Conservation (phyloP, 768 basidiomycete genomes). For the Lactarius sp. region DNA sequence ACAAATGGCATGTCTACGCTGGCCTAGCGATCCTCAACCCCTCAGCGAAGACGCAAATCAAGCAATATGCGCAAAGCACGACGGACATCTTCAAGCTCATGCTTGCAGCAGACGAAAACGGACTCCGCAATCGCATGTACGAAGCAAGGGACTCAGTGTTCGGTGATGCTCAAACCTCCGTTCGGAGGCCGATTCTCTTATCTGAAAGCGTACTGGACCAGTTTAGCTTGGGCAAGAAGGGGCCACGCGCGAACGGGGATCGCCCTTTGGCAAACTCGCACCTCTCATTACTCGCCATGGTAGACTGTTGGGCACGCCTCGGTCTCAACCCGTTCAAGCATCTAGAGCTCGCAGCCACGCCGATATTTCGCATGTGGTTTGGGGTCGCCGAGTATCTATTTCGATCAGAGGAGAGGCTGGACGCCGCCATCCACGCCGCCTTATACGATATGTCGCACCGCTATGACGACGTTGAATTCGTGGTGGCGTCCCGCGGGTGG, state of each 20-base stretch:
- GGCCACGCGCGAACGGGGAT: conserved; percentile 15
- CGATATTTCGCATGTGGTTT: conserved; percentile 93
- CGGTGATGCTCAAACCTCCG: conserved; percentile 35
- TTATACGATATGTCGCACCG: conserved; percentile 74
- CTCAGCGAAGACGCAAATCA: conserved; percentile 78
- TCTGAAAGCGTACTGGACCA: conserved; percentile 81
- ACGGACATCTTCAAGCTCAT: conserved; percentile 96
- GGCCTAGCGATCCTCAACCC: conserved; percentile 98
- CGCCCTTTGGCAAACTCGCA: conserved; percentile 74
- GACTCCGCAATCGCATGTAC: conserved; percentile 67
- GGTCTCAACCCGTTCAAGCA: conserved; percentile 86
- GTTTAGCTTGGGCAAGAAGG: conserved; percentile 68
- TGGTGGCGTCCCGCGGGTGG: conserved; percentile 91
- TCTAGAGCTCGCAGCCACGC: conserved; percentile 90
- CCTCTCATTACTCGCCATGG: conserved; percentile 93
- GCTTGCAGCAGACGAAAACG: conserved; percentile 53
- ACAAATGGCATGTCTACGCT: conserved; percentile 99
- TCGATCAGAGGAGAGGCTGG: conserved; percentile 56
- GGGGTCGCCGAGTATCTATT: conserved; percentile 97
- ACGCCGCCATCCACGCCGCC: conserved; percentile 68
- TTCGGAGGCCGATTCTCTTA: conserved; percentile 66
- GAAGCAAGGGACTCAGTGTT: conserved; percentile 76
- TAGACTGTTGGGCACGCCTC: conserved; percentile 93
- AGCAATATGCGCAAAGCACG: conserved; percentile 81
- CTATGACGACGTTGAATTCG: conserved; percentile 90